A percentile compares a stretch with the other conserved stretches of the same genome.
Evolutionary conservation across 1,284 basidiomycete species (phyloP).

Genomic region (Cerioporus squamosus): DNA sequence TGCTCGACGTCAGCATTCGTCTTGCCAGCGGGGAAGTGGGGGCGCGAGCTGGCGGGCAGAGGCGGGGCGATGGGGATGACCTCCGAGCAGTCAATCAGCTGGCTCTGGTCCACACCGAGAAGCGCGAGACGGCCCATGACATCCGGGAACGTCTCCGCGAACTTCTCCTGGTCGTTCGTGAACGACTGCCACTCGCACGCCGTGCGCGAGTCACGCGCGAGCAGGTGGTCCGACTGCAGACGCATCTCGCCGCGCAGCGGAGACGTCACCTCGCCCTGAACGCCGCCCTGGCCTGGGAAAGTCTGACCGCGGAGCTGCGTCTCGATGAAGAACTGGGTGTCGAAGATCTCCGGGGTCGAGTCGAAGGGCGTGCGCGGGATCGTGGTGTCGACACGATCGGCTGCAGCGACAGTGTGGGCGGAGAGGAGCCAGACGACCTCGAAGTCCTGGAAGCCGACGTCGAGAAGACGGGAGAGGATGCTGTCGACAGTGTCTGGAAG

Average conservation of each 20-base stretch:
- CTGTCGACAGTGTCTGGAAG: background rate
- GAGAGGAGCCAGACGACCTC: constrained; percentile 6
- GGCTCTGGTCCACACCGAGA: constrained; percentile 1
- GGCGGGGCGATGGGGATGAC: constrained; percentile 28
- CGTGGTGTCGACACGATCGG: background rate
- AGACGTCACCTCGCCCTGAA: constrained; percentile 2
- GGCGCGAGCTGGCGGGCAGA: background rate
- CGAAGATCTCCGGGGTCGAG: constrained; percentile 2
- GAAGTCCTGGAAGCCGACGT: constrained; percentile 6
- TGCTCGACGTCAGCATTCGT: background rate
- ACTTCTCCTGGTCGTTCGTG: constrained; percentile 5
- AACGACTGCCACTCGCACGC: constrained; percentile 3
- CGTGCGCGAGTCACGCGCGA: constrained; percentile 3
- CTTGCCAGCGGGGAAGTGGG: constrained; percentile 8
- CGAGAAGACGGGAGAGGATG: constrained; percentile 1
- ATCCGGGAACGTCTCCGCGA: constrained; percentile 5
- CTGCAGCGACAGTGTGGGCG: constrained; percentile 2
- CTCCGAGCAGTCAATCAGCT: constrained; percentile 25
- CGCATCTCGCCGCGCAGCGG: constrained; percentile 9
- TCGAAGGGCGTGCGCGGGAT: constrained; percentile 6
- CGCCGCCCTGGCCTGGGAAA: background rate
- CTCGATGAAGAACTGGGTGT: constrained; percentile 8
- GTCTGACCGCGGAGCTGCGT: background rate
- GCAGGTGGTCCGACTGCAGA: constrained; percentile 7
- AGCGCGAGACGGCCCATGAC: constrained; percentile 1